Conservation (phyloP, 2,329 filamentous ascomycete species). For the Hymenoscyphus infarciens region DNA sequence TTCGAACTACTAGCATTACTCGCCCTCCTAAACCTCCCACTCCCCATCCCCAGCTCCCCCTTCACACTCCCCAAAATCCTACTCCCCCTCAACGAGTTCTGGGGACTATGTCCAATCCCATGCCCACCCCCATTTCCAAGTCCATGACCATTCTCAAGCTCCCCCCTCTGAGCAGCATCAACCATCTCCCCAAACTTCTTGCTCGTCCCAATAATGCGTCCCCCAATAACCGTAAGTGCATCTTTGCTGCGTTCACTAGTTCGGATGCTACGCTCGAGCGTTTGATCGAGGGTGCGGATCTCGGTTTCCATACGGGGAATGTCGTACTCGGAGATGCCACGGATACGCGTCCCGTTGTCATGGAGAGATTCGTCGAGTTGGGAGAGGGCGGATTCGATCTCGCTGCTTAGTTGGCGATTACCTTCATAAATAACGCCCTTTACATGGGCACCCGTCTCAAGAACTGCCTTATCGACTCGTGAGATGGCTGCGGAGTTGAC, state of each 20-base stretch:
- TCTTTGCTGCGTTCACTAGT: constrained; percentile 15
- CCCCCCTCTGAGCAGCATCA: constrained; percentile 13
- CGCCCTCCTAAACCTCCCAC: neutral
- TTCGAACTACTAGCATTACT: neutral
- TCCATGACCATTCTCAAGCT: constrained; percentile 2
- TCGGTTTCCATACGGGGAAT: constrained; percentile 22
- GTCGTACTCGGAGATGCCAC: constrained; percentile 22
- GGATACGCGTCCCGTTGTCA: constrained; percentile 22
- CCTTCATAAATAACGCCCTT: constrained; percentile 22
- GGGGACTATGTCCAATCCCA: neutral
- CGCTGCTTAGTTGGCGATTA: constrained; percentile 14
- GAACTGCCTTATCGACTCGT: constrained; percentile 24
- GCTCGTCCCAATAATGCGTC: constrained; percentile 21
- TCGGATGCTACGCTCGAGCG: constrained; percentile 11
- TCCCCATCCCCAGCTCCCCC: neutral
- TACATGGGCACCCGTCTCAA: constrained; percentile 24
- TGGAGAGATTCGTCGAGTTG: constrained; percentile 23
- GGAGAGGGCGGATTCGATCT: constrained; percentile 11
- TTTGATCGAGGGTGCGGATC: constrained; percentile 12
- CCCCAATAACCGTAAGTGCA: constrained; percentile 24
- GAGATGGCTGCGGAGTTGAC: constrained; percentile 25
- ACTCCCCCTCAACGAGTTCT: neutral
- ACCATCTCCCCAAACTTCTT: constrained; percentile 28
- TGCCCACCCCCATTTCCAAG: neutral
- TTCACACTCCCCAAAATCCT: neutral